Percentiles rank a stretch among this genome's conserved stretches.
These are phyloP conservation scores for Halophytophthora batemanensis DNA, from an alignment of 352 stramenopile species.

Conservation along the genomic window DNA sequence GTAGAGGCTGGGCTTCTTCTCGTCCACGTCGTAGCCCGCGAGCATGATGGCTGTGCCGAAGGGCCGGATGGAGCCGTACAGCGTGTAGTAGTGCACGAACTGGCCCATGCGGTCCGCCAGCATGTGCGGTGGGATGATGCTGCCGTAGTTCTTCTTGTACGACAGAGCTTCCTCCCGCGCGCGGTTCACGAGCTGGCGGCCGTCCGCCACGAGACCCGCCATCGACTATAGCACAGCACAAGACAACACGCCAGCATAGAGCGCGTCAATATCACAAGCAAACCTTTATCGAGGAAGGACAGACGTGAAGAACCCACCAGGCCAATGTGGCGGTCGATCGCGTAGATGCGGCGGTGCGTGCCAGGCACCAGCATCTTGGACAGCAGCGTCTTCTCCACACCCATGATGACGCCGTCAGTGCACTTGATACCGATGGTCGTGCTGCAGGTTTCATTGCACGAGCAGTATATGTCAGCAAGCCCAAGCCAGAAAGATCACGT, in stretches of 20 bases:
- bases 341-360: slow-evolving; percentile 84
- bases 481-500: not conserved
- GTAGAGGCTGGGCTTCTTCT: slow-evolving; percentile 88
- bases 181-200: slow-evolving; percentile 94
- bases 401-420: slow-evolving; percentile 97
- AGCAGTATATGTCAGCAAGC: not conserved
- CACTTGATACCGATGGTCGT: slow-evolving; percentile 98
- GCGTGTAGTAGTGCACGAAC: slow-evolving; percentile 99
- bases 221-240: slow-evolving; percentile 60
- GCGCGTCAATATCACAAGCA: not conserved
- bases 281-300: not conserved
- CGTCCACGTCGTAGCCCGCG: slow-evolving; percentile 94
- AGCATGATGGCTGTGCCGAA: slow-evolving; percentile 96
- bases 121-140: slow-evolving; percentile 90
- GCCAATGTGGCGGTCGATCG: slow-evolving; percentile 91
- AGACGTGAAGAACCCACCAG: slow-evolving; percentile 40
- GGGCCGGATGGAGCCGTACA: slow-evolving; percentile 96
- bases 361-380: slow-evolving; percentile 92
- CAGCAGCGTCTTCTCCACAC: slow-evolving; percentile 94
- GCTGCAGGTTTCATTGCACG: slow-evolving; percentile 31
- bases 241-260: not conserved
- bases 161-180: slow-evolving; percentile 92
- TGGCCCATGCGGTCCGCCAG: slow-evolving; percentile 94
- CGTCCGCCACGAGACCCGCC: slow-evolving; percentile 95
- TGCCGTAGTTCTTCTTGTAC: slow-evolving; percentile 97